These are phyloP conservation scores for Dryas alaskensis DNA, from an alignment of 306 rosid genomes.

Conservation along the genomic window DNA sequence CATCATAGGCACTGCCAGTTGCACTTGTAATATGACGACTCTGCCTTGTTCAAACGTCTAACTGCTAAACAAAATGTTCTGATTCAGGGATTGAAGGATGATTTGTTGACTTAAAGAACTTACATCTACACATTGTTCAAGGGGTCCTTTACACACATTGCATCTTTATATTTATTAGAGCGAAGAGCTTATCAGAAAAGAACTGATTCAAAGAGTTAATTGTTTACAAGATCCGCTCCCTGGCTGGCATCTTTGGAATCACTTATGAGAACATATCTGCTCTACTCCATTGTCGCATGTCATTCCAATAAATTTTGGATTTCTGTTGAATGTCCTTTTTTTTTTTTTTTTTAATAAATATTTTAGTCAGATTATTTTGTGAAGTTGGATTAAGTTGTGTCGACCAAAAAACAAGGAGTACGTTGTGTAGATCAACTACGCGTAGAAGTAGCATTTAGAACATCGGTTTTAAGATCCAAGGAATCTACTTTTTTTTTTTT, in stretches of 20 bases:
- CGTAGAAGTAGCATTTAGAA: too few relatives aligned
- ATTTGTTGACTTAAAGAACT: conserved; percentile 8
- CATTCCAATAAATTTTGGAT: background rate
- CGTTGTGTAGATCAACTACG: background rate
- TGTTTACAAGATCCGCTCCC: background rate
- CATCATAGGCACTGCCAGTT: background rate
- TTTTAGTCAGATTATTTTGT: background rate
- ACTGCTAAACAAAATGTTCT: background rate
- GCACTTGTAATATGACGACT: background rate
- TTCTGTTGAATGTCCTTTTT: background rate
- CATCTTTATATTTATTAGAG: conserved; percentile 1
- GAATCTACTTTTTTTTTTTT: too few relatives aligned
- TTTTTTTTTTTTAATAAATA: too few relatives aligned
- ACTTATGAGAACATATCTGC: background rate
- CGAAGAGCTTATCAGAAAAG: background rate
- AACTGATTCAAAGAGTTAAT: background rate
- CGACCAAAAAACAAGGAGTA: background rate
- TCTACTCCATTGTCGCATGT: background rate
- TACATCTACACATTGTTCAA: background rate
- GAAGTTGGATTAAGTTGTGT: background rate
- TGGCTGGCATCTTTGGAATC: conserved; percentile 1
- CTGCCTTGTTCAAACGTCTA: background rate
- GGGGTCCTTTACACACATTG: background rate
- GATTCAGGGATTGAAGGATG: conserved; percentile 23
- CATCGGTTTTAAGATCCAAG: too few relatives aligned